These are phyloP conservation scores for Malassezia globosa DNA, from an alignment of 1,284 basidiomycete species.

Conservation along the genomic window DNA sequence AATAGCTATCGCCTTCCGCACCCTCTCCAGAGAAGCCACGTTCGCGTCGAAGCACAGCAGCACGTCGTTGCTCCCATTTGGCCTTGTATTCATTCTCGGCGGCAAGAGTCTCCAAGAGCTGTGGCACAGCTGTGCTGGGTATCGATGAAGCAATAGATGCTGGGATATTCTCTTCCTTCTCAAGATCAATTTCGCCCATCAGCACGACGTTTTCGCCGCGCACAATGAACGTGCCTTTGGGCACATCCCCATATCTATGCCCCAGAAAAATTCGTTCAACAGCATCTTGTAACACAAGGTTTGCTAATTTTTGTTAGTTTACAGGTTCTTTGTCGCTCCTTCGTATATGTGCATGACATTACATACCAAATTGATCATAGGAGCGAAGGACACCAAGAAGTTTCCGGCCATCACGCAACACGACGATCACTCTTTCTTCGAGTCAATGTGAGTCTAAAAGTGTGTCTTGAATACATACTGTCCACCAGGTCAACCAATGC, in stretches of 20 bases:
- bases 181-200: slow-evolving; percentile 68
- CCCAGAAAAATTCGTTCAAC: slow-evolving; percentile 63
- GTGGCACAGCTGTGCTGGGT: slow-evolving; percentile 28
- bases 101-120: slow-evolving; percentile 28
- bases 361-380: slow-evolving; percentile 95
- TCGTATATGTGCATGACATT: not conserved
- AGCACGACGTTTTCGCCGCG: slow-evolving; percentile 96
- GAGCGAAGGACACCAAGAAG: slow-evolving; percentile 88
- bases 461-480: slow-evolving; percentile 19
- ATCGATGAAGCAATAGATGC: slow-evolving; percentile 31
- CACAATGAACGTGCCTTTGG: slow-evolving; percentile 80
- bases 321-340: too few species aligned
- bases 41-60: slow-evolving; percentile 29
- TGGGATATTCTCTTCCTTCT: slow-evolving; percentile 41
- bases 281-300: slow-evolving; percentile 60
- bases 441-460: not conserved
- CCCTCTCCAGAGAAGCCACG: slow-evolving; percentile 42
- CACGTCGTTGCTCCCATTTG: slow-evolving; percentile 32
- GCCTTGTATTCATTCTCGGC: slow-evolving; percentile 31
- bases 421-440: slow-evolving; percentile 81
- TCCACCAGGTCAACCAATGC: slow-evolving; percentile 44
- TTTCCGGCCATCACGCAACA: slow-evolving; percentile 89
- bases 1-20: slow-evolving; percentile 43
- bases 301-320: slow-evolving; percentile 54
- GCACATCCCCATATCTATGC: slow-evolving; percentile 62